phyloP scores from a whole-genome alignment of 2,329 filamentous ascomycete species.

The Beauveria asiatica region DNA sequence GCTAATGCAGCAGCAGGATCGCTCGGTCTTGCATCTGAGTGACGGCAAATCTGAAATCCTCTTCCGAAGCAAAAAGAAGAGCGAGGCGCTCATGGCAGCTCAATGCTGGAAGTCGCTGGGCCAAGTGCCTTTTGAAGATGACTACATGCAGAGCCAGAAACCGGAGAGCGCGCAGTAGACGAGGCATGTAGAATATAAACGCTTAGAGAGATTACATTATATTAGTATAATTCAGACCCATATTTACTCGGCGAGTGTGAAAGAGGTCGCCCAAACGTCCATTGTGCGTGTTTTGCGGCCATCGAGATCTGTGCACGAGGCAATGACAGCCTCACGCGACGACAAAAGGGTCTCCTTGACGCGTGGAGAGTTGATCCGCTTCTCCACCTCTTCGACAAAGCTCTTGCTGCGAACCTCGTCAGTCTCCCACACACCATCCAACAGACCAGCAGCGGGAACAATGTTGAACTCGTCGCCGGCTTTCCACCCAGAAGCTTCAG shows the following conservation, averaged over 20 bases:
- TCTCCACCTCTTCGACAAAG: constrained; percentile 26
- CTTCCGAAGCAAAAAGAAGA: constrained; percentile 32
- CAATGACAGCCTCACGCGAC: constrained; percentile 24
- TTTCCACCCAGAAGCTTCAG: constrained; percentile 27
- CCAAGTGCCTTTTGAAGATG: constrained; percentile 36
- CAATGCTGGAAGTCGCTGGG: constrained; percentile 35
- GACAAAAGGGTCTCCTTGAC: constrained; percentile 22
- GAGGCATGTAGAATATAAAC: not conserved
- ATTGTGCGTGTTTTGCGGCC: constrained; percentile 29
- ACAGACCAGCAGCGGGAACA: constrained; percentile 27
- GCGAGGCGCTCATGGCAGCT: constrained; percentile 35
- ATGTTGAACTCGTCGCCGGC: constrained; percentile 28
- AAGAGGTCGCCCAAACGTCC: constrained; percentile 31
- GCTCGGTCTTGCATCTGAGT: constrained; percentile 34
- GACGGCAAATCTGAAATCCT: constrained; percentile 36
- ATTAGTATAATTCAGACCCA: not conserved
- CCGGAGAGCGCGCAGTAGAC: not conserved
- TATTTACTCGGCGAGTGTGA: not conserved
- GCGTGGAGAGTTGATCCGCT: constrained; percentile 19
- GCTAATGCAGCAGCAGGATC: constrained; percentile 27
- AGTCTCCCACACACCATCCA: constrained; percentile 41
- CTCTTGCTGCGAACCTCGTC: constrained; percentile 20
- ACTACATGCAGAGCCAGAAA: not conserved
- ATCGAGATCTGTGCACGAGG: constrained; percentile 20
- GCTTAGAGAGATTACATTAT: not conserved